These are phyloP conservation scores for Pyrrhoderma lamaoense DNA, from an alignment of 1,284 basidiomycete species.

Conservation along the genomic window DNA sequence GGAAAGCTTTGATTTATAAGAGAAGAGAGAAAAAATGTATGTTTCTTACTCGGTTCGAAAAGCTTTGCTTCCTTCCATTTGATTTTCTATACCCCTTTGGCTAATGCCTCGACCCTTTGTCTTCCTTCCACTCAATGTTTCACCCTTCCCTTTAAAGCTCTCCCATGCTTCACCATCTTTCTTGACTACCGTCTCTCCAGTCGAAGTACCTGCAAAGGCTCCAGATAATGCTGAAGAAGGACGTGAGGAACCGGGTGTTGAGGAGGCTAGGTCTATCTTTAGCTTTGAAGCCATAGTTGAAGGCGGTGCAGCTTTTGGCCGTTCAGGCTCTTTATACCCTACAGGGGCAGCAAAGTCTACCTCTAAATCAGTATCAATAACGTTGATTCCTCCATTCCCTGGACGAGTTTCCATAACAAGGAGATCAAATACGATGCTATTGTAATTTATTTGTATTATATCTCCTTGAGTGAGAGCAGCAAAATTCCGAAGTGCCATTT, in stretches of 20 bases:
- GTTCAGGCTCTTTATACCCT: constrained; percentile 85
- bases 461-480: constrained; percentile 86
- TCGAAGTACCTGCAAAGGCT: constrained; percentile 47
- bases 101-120: constrained; percentile 90
- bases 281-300: constrained; percentile 96
- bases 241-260: constrained; percentile 74
- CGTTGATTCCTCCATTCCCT: constrained; percentile 81
- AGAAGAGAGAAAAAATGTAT: constrained; percentile 19
- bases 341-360: constrained; percentile 77
- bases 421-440: constrained; percentile 89
- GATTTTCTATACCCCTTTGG: constrained; percentile 73
- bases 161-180: constrained; percentile 80
- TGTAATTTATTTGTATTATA: constrained; percentile 89
- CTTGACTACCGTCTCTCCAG: constrained; percentile 46
- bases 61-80: constrained; percentile 81
- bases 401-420: constrained; percentile 93
- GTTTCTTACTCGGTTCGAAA: constrained; percentile 75
- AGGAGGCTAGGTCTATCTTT: constrained; percentile 85
- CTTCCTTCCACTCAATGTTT: constrained; percentile 80
- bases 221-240: constrained; percentile 70
- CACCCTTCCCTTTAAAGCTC: constrained; percentile 89
- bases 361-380: constrained; percentile 95
- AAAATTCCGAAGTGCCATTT: constrained; percentile 93
- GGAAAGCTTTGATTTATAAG: constrained; percentile 1
- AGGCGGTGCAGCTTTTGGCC: constrained; percentile 73